Evolutionary conservation across 2,329 filamentous ascomycete species (phyloP).

Genomic region (Fusarium agapanthi): DNA sequence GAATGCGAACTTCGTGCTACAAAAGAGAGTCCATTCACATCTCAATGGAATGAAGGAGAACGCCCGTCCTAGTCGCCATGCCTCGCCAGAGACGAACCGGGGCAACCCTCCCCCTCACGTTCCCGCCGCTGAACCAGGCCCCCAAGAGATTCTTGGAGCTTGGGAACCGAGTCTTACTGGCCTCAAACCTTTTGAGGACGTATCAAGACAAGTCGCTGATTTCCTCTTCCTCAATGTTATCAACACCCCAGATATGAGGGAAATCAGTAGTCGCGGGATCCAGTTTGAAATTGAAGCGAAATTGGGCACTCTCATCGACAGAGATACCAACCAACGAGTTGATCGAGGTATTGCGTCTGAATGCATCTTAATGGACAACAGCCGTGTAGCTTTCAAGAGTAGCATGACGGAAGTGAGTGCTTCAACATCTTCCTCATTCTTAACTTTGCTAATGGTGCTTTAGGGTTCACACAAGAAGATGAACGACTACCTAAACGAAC

Average conservation of each 20-base stretch:
- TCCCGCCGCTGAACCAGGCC: conserved; percentile 41
- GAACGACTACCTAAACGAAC: conserved; percentile 84
- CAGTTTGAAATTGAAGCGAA: conserved; percentile 95
- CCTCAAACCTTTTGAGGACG: conserved; percentile 74
- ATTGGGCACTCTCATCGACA: conserved; percentile 81
- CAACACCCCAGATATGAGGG: conserved; percentile 69
- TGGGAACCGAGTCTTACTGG: conserved; percentile 77
- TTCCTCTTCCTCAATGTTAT: conserved; percentile 81
- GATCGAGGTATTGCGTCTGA: conserved; percentile 74
- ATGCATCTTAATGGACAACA: conserved; percentile 70
- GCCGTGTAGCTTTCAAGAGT: conserved; percentile 78
- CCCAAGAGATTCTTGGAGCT: conserved; percentile 56
- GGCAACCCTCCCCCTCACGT: conserved; percentile 29
- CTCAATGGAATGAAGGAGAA: conserved; percentile 52
- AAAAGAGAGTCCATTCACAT: conserved; percentile 40
- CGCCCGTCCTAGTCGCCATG: conserved; percentile 55
- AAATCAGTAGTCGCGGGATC: conserved; percentile 70
- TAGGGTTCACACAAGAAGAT: conserved; percentile 82
- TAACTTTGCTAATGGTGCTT: conserved; percentile 23
- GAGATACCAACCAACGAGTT: conserved; percentile 74
- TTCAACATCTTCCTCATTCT: neutral
- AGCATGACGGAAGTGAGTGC: conserved; percentile 86
- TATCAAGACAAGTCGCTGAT: conserved; percentile 80
- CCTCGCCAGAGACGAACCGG: conserved; percentile 37
- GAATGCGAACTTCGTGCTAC: conserved; percentile 42